Evolutionary conservation across 139 green algal genomes (phyloP).

Genomic region (Chlorella vulgaris): DNA sequence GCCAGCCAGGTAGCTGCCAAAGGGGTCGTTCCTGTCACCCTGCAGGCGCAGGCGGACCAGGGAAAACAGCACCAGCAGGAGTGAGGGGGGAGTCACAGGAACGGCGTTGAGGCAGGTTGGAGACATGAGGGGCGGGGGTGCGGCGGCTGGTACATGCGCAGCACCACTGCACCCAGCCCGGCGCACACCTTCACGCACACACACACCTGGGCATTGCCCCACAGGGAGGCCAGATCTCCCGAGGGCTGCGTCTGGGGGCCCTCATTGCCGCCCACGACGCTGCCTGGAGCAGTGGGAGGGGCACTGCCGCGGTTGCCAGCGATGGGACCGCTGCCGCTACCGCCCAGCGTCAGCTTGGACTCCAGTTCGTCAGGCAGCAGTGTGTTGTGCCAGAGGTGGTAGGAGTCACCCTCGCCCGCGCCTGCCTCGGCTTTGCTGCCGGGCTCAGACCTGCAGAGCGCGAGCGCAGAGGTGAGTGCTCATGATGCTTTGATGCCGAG

Average conservation of each 20-base stretch:
- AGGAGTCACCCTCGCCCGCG: conserved; percentile 3
- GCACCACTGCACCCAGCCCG: no score
- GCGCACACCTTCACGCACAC: no score
- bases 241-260: no score
- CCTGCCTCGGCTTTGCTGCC: neutral
- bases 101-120: neutral
- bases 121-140: neutral
- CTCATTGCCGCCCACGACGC: neutral
- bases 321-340: neutral
- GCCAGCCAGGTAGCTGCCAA: conserved; percentile 36
- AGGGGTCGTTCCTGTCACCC: conserved; percentile 40
- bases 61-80: no score
- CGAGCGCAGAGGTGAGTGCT: no score
- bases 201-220: conserved; percentile 29
- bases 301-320: neutral
- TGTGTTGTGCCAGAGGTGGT: conserved; percentile 33
- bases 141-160: neutral
- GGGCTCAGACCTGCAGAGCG: conserved; percentile 3
- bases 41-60: neutral
- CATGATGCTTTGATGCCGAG: neutral
- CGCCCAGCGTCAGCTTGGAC: conserved; percentile 19
- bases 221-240: conserved; percentile 26
- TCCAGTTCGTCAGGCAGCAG: conserved; percentile 33
- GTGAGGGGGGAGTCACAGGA: neutral
- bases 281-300: neutral